Evolutionary conservation across 139 green algal species (phyloP).

Genomic region (Chlorella vulgaris): DNA sequence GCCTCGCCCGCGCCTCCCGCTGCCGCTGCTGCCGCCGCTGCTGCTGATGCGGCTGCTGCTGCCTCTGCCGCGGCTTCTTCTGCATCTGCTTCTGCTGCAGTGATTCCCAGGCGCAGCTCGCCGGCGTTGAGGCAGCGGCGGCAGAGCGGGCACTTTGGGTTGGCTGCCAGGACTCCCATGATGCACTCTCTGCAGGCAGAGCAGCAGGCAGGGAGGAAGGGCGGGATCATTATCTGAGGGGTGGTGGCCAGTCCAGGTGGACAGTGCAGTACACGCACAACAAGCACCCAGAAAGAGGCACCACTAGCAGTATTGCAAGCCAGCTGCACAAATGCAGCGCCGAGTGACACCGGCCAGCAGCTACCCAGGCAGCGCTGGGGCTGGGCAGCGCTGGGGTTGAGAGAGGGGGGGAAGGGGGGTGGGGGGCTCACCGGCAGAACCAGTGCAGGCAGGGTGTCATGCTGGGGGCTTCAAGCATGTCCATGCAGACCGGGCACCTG

Average conservation of each 20-base stretch:
- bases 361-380: no score
- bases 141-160: conserved; percentile 61
- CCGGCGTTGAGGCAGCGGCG: conserved; percentile 27
- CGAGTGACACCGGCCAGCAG: no score
- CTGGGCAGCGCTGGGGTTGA: no score
- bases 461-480: conserved; percentile 54
- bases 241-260: no score
- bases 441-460: conserved; percentile 70
- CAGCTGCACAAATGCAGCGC: no score
- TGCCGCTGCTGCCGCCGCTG: not conserved
- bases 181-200: conserved; percentile 68
- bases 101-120: conserved; percentile 40
- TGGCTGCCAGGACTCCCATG: conserved; percentile 26
- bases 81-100: conserved; percentile 33
- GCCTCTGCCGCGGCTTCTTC: conserved; percentile 6
- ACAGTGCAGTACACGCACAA: no score
- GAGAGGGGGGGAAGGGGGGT: no score
- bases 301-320: no score
- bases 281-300: no score
- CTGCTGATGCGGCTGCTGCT: conserved; percentile 10
- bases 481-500: conserved; percentile 67
- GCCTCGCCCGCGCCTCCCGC: conserved; percentile 2
- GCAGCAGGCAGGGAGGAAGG: not conserved
- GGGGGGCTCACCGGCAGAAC: conserved; percentile 66
- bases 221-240: no score